Evolutionary conservation across 768 basidiomycete genomes (phyloP), one percentile per base, ranked within the genome.

Genomic region (Podaxis sp.): DNA sequence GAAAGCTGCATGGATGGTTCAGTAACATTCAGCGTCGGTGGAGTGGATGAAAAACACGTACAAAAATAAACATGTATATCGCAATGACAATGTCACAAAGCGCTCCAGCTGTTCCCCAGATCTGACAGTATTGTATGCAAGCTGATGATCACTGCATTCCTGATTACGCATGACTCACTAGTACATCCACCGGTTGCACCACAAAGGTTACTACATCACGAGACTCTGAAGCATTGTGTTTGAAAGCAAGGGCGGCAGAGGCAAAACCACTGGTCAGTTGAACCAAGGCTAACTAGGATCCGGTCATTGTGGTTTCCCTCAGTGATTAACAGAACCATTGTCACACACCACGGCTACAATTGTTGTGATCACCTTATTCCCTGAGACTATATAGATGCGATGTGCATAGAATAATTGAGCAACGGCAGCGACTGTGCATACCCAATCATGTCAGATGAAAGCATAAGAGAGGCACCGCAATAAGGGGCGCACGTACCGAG

Each of bases 1-100:
- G 40, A 44, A 4, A 56, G 42, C 40, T 56, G 51, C 28, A 18
- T n/a, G 11, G 51, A 53, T 4, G 10, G 42, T 44, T 16, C n/a
- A 44, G 7, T 6, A 16, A 44, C n/a, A 23, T 7, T 16, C 18
- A 37, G 28, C 4, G 16, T 6, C 32, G 2, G 32, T 53, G 14
- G 32, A 35, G 18, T 36, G 5, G 32, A 3, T 0, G 13, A 18
- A 18, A 38, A 21, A 9, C 35, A 47, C 55, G 5, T 47, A 48
- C 55, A n/a, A 56, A 56, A 21, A 27, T 18, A 28, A 46, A 56
- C 55, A 56, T 56, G 44, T 56, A 56, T 16, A 44, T 18, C 11
- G 28, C 28, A 10, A 56, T 56, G 25, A 56, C 14, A 46, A 56
- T 16, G 32, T 56, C 55, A 35, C 55, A 56, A 14, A 46, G 4